These are phyloP conservation scores for Tulasnella sp. DNA, from an alignment of 768 basidiomycete species.

Conservation along the genomic window DNA sequence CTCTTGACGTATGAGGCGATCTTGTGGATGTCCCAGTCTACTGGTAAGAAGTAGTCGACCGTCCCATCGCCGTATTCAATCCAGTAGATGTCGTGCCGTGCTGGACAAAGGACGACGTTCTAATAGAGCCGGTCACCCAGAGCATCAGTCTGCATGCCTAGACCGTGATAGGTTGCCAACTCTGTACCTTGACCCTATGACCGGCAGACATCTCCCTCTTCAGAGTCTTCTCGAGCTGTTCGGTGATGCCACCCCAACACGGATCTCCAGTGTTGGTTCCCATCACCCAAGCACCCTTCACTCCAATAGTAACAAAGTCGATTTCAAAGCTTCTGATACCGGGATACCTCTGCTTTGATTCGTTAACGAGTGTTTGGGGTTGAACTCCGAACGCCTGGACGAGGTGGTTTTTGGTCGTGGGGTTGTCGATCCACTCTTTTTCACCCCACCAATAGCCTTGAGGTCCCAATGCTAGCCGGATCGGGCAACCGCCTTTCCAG, in stretches of 20 bases:
- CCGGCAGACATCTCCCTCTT: slow-evolving; percentile 11
- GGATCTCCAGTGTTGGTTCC: slow-evolving; percentile 3
- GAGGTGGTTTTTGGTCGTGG: not conserved
- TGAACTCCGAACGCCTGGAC: slow-evolving; percentile 20
- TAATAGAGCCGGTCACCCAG: not conserved
- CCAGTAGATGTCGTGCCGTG: slow-evolving; percentile 22
- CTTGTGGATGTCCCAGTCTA: slow-evolving; percentile 16
- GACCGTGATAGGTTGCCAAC: too few relatives aligned
- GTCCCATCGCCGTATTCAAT: slow-evolving; percentile 19
- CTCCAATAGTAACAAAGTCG: slow-evolving; percentile 15
- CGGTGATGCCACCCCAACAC: not conserved
- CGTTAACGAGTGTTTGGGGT: slow-evolving; percentile 9
- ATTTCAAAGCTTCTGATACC: slow-evolving; percentile 11
- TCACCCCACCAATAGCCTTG: slow-evolving; percentile 18
- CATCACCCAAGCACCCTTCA: slow-evolving; percentile 11
- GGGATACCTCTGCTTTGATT: slow-evolving; percentile 2
- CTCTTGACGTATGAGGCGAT: slow-evolving; percentile 13
- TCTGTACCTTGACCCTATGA: not conserved
- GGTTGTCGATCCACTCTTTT: slow-evolving; percentile 20
- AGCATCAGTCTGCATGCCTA: not conserved
- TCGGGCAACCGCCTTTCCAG: slow-evolving; percentile 21
- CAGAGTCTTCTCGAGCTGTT: not conserved
- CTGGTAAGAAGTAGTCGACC: slow-evolving; percentile 16
- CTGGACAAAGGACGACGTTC: slow-evolving; percentile 19
- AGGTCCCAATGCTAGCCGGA: slow-evolving; percentile 12